Evolutionary conservation across 2,329 filamentous ascomycete species (phyloP).

Genomic region (Xylaria sp.): DNA sequence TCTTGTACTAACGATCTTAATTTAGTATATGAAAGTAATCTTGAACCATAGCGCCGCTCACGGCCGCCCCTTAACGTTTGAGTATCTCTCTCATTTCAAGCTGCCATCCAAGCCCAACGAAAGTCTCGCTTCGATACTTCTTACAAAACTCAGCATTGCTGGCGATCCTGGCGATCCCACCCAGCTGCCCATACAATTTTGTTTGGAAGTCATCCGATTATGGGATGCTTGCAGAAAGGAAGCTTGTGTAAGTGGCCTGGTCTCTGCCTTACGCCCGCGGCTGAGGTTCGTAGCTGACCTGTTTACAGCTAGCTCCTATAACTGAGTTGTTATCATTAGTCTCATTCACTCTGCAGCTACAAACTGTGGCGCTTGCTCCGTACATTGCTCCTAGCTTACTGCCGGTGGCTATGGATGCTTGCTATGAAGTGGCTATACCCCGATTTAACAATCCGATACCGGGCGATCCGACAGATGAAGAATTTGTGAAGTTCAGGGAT

Average conservation of each 20-base stretch:
- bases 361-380: slow-evolving; percentile 68
- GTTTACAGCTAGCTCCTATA: slow-evolving; percentile 67
- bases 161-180: slow-evolving; percentile 60
- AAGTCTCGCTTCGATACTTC: slow-evolving; percentile 74
- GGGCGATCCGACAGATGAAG: slow-evolving; percentile 59
- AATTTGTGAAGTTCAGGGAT: slow-evolving; percentile 58
- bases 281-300: slow-evolving; percentile 14
- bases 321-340: slow-evolving; percentile 73
- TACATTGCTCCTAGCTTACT: slow-evolving; percentile 68
- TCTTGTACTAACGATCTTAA: slow-evolving; percentile 48
- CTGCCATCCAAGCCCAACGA: slow-evolving; percentile 72
- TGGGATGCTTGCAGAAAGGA: slow-evolving; percentile 77
- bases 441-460: slow-evolving; percentile 62
- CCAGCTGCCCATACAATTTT: slow-evolving; percentile 72
- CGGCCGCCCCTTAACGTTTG: slow-evolving; percentile 71
- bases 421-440: slow-evolving; percentile 68
- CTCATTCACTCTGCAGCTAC: slow-evolving; percentile 70
- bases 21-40: slow-evolving; percentile 69
- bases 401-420: slow-evolving; percentile 67
- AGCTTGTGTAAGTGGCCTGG: slow-evolving; percentile 51
- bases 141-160: slow-evolving; percentile 72
- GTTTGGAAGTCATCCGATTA: slow-evolving; percentile 70
- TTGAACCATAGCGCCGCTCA: slow-evolving; percentile 69
- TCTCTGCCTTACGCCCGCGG: background rate
- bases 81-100: slow-evolving; percentile 71